These are phyloP conservation scores for Chrysoporthe puriensis DNA, from an alignment of 2,329 filamentous ascomycete genomes.

Conservation along the genomic window DNA sequence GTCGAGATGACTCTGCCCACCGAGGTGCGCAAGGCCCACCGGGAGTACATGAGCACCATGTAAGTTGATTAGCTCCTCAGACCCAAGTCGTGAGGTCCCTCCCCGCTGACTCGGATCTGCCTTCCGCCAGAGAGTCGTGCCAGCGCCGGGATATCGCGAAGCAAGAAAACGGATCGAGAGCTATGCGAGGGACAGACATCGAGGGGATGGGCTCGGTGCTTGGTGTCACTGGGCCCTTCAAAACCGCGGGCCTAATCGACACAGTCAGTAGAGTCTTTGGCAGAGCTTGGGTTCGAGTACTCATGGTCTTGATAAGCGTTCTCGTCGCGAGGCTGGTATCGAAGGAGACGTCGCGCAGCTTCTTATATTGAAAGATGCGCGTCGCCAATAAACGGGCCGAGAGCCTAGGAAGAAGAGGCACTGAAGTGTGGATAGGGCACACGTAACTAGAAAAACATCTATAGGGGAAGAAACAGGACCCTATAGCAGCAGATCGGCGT, in stretches of 20 bases:
- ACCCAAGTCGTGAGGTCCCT: neutral
- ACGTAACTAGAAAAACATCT: too few relatives aligned
- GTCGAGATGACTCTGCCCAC: conserved; percentile 12
- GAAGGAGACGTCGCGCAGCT: neutral
- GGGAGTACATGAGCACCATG: conserved; percentile 12
- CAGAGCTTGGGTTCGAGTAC: neutral
- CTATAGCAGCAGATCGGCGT: neutral
- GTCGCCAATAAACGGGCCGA: neutral
- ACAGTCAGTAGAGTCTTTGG: neutral
- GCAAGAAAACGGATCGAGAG: neutral
- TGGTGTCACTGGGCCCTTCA: neutral
- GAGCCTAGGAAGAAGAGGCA: neutral
- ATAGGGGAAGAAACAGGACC: neutral
- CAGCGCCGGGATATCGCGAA: neutral
- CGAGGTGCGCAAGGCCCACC: conserved; percentile 7
- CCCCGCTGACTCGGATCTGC: neutral
- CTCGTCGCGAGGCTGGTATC: neutral
- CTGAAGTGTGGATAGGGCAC: neutral
- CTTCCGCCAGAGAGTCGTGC: neutral
- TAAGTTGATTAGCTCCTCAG: neutral
- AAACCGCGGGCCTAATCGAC: neutral
- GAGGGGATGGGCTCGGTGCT: neutral
- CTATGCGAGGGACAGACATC: too few relatives aligned
- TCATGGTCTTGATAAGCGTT: neutral
- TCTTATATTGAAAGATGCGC: neutral